Conservation (phyloP, 2,329 filamentous ascomycete species). For the Penicillium sp. region DNA sequence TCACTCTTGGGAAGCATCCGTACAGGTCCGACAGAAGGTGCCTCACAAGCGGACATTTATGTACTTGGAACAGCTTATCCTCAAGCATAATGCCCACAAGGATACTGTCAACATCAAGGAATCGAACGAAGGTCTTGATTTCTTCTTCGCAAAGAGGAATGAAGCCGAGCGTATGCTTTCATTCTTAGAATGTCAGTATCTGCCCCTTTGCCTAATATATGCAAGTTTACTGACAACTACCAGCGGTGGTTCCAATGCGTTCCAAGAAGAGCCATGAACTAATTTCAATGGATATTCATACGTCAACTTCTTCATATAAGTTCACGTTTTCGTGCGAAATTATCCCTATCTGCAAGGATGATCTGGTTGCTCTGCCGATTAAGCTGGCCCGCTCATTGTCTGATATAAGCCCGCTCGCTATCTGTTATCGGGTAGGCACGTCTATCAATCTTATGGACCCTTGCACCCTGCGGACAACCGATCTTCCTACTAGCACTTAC, state of each 20-base stretch:
- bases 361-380: constrained; percentile 88
- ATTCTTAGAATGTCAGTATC: not conserved
- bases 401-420: constrained; percentile 80
- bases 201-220: not conserved
- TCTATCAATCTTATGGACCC: constrained; percentile 87
- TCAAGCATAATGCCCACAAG: constrained; percentile 87
- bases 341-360: constrained; percentile 95
- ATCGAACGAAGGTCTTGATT: constrained; percentile 91
- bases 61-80: constrained; percentile 86
- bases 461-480: constrained; percentile 83
- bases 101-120: constrained; percentile 99
- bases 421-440: constrained; percentile 88
- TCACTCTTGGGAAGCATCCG: constrained; percentile 84
- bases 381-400: constrained; percentile 82
- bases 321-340: constrained; percentile 37
- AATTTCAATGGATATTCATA: constrained; percentile 91
- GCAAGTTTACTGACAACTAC: not conserved
- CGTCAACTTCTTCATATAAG: too few relatives aligned
- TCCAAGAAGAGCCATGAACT: constrained; percentile 50
- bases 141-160: constrained; percentile 63
- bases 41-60: constrained; percentile 86
- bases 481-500: constrained; percentile 77
- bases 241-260: too few relatives aligned
- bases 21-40: constrained; percentile 96
- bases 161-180: not conserved